These are phyloP conservation scores for Saccharomycopsis babjevae DNA, from an alignment of 805 yeast species.

Conservation along the genomic window DNA sequence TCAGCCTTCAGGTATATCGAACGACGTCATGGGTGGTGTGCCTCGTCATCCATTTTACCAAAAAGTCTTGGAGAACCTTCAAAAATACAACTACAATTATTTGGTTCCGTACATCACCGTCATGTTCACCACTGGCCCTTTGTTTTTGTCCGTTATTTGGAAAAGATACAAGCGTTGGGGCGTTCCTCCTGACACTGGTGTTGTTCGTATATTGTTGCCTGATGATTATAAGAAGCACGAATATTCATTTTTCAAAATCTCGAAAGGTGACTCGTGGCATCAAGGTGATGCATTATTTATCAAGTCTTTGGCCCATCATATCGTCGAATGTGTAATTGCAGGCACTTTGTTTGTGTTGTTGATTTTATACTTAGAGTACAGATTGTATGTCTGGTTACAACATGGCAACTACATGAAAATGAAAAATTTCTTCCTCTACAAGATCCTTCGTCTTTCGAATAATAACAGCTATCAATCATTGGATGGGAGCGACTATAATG, in stretches of 20 bases:
- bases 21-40: conserved; percentile 85
- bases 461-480: conserved; percentile 1
- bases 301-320: conserved; percentile 63
- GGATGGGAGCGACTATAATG: not conserved
- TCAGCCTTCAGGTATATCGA: conserved; percentile 81
- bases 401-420: conserved; percentile 20
- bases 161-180: conserved; percentile 79
- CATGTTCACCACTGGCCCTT: conserved; percentile 89
- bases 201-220: conserved; percentile 62
- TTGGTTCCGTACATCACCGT: conserved; percentile 81
- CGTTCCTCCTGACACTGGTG: conserved; percentile 47
- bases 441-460: not conserved
- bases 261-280: conserved; percentile 91
- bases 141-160: conserved; percentile 79
- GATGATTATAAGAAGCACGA: conserved; percentile 55
- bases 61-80: conserved; percentile 54
- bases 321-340: conserved; percentile 56
- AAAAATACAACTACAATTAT: conserved; percentile 61
- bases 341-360: conserved; percentile 53
- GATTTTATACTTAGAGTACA: conserved; percentile 38
- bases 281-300: conserved; percentile 75
- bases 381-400: conserved; percentile 33
- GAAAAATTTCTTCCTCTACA: conserved; percentile 4
- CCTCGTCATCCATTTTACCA: conserved; percentile 81
- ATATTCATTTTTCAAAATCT: conserved; percentile 59